A percentile compares a stretch with the other conserved stretches of the same genome.
phyloP scores from a whole-genome alignment of 2,329 filamentous ascomycete species.

The Trichoderma harzianum region DNA sequence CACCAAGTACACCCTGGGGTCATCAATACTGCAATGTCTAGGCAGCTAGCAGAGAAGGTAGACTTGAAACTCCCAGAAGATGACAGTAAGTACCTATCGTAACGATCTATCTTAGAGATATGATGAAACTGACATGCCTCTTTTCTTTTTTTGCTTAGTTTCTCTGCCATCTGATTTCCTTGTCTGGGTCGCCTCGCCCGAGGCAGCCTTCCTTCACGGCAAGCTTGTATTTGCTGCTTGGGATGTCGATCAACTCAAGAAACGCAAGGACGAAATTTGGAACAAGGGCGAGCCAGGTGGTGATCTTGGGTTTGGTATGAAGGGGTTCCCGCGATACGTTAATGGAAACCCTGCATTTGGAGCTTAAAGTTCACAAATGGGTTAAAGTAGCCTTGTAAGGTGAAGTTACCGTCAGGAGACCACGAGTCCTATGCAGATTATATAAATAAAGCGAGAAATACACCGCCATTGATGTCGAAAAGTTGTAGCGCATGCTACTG shows the following conservation, averaged over 20 bases:
- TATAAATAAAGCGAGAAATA: not conserved
- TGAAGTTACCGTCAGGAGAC: not conserved
- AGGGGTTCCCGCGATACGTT: not conserved
- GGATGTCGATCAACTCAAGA: not conserved
- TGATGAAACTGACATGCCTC: not conserved
- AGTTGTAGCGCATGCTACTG: not conserved
- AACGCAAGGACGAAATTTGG: not conserved
- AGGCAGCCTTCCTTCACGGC: not conserved
- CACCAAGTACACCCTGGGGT: not conserved
- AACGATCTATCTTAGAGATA: not conserved
- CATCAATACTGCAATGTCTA: not conserved
- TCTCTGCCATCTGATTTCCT: not conserved
- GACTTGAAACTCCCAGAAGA: not conserved
- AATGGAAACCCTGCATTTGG: not conserved
- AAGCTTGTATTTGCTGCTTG: not conserved
- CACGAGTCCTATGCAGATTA: not conserved
- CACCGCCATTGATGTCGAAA: not conserved
- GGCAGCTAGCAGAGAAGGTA: not conserved
- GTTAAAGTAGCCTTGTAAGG: not conserved
- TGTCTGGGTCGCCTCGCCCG: not conserved
- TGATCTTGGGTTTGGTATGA: not conserved
- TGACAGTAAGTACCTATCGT: not conserved
- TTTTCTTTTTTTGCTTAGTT: not conserved
- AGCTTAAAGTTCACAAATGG: not conserved
- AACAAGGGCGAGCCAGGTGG: not conserved